phyloP scores from a whole-genome alignment of 805 yeast species.

The Yarrowia sp. region DNA sequence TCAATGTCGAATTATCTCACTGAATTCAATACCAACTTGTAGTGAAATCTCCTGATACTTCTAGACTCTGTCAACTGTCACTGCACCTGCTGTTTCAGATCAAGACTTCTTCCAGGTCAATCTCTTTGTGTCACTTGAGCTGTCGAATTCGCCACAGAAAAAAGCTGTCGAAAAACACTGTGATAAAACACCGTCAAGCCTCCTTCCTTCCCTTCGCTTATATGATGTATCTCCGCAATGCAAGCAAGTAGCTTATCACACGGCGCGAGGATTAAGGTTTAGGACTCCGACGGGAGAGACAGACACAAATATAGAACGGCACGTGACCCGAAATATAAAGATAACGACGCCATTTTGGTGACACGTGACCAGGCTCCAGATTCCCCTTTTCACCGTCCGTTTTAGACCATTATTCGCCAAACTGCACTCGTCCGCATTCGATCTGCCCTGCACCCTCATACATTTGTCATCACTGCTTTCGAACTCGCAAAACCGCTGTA shows the following conservation, averaged over 20 bases:
- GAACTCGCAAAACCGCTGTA: not conserved
- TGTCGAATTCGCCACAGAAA: not conserved
- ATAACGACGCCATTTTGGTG: no score
- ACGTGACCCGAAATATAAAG: no score
- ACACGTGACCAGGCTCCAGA: not conserved
- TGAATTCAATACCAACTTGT: no score
- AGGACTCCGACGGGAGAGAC: not conserved
- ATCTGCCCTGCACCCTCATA: not conserved
- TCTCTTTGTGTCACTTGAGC: no score
- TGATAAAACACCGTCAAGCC: no score
- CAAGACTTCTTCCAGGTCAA: no score
- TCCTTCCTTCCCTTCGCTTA: not conserved
- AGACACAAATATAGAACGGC: no score
- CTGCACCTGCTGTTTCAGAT: no score
- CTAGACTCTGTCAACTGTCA: no score
- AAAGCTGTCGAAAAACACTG: not conserved
- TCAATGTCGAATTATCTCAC: no score
- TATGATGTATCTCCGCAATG: conserved; percentile 5
- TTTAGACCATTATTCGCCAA: not conserved
- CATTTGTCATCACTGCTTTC: conserved; percentile 2
- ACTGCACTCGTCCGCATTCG: not conserved
- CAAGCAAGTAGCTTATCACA: conserved; percentile 17
- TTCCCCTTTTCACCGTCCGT: not conserved
- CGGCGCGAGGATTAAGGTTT: not conserved
- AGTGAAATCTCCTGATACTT: no score